Conservation (phyloP, 106 monocot species). For the Amphibolis antarctica region DNA sequence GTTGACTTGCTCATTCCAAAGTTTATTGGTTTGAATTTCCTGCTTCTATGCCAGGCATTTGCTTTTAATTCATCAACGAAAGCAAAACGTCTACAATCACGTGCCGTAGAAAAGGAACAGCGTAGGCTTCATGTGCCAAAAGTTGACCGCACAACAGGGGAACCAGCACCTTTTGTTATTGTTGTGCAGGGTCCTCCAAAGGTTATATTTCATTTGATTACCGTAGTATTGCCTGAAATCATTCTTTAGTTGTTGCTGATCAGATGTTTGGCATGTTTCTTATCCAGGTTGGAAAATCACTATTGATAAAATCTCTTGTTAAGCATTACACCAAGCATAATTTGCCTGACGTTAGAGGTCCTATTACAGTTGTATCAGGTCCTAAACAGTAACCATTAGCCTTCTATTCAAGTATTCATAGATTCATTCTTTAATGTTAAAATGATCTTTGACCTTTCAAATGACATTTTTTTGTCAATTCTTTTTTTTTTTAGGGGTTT, state of each 20-base stretch:
- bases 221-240: not conserved
- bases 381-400: not conserved
- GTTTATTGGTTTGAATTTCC: not conserved
- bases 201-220: slow-evolving; percentile 13
- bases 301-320: slow-evolving; percentile 80
- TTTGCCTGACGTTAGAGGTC: slow-evolving; percentile 84
- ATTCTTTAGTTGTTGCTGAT: not conserved
- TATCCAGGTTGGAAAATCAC: slow-evolving; percentile 86
- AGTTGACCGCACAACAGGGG: slow-evolving; percentile 69
- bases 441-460: not conserved
- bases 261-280: not conserved
- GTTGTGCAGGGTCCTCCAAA: slow-evolving; percentile 93
- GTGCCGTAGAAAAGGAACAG: slow-evolving; percentile 79
- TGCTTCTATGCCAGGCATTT: slow-evolving; percentile 55
- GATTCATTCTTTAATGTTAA: not conserved
- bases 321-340: slow-evolving; percentile 96
- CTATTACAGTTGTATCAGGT: slow-evolving; percentile 96
- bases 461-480: not conserved
- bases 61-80: slow-evolving; percentile 71
- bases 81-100: slow-evolving; percentile 70
- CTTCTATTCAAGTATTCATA: not conserved
- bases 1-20: too few species aligned
- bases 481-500: not conserved
- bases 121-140: slow-evolving; percentile 74
- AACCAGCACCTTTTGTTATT: slow-evolving; percentile 78